Evolutionary conservation across 192 early-diverging fungal genomes (phyloP).

Genomic region (Backusella parvicylindrica): DNA sequence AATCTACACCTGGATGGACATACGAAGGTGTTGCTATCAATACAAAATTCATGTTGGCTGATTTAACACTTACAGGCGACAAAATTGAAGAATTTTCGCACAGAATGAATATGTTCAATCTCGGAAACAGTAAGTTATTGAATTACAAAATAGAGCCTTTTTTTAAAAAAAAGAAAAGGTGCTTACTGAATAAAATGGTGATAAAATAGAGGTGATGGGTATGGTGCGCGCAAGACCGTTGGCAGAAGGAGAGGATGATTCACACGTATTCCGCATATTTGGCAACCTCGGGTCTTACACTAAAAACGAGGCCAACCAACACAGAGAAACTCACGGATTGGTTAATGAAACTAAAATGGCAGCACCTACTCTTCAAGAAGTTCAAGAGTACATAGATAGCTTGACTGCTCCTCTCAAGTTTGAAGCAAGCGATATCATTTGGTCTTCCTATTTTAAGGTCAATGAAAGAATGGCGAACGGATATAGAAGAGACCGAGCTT

Average conservation of each 20-base stretch:
- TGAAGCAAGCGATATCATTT: neutral
- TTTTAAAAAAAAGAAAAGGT: neutral
- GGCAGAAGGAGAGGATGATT: neutral
- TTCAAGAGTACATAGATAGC: neutral
- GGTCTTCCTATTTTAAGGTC: slow-evolving; percentile 25
- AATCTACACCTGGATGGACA: slow-evolving; percentile 17
- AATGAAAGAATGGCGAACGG: slow-evolving; percentile 35
- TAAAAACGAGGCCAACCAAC: neutral
- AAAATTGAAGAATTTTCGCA: neutral
- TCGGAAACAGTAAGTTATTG: neutral
- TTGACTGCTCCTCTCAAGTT: slow-evolving; percentile 4
- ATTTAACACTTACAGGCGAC: slow-evolving; percentile 12
- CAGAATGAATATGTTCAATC: neutral
- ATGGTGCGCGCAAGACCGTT: neutral
- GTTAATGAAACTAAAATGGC: neutral
- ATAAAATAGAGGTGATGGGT: slow-evolving; percentile 4
- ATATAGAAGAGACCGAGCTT: slow-evolving; percentile 21
- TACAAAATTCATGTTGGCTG: slow-evolving; percentile 20
- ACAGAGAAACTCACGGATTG: neutral
- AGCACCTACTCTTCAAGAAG: neutral
- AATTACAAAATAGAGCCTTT: neutral
- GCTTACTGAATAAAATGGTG: neutral
- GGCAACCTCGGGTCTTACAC: neutral
- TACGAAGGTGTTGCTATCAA: slow-evolving; percentile 19
- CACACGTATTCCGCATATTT: neutral